These are phyloP conservation scores for Penicillium waksmanii DNA, from an alignment of 495 filamentous ascomycete species.

Conservation along the genomic window DNA sequence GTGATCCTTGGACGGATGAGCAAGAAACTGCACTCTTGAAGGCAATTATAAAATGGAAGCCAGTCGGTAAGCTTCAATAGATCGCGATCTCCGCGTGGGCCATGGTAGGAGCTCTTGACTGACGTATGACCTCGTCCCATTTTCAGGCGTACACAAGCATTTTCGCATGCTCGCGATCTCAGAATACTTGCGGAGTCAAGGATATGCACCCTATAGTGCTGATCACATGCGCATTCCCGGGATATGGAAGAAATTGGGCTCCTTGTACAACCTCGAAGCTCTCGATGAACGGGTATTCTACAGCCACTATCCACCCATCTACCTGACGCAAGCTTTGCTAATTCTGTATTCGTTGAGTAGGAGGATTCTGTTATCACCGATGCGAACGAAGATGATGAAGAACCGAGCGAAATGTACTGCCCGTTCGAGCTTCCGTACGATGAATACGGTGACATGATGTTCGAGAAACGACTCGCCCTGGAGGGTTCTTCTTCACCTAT, in stretches of 20 bases:
- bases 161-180: slow-evolving; percentile 93
- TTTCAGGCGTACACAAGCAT: slow-evolving; percentile 90
- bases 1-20: slow-evolving; percentile 91
- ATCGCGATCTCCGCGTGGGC: neutral
- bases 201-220: slow-evolving; percentile 66
- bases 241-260: slow-evolving; percentile 86
- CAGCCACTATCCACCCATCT: neutral
- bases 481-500: slow-evolving; percentile 61
- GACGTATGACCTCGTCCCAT: neutral
- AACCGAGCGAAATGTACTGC: slow-evolving; percentile 56
- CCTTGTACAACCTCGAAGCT: slow-evolving; percentile 84
- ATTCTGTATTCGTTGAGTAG: slow-evolving; percentile 30
- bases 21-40: slow-evolving; percentile 92
- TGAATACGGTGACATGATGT: slow-evolving; percentile 77
- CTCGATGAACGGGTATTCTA: slow-evolving; percentile 78
- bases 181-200: slow-evolving; percentile 83
- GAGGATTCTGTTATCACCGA: slow-evolving; percentile 58
- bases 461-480: slow-evolving; percentile 64
- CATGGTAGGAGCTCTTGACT: neutral
- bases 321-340: slow-evolving; percentile 3
- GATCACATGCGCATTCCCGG: slow-evolving; percentile 85
- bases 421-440: slow-evolving; percentile 78
- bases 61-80: slow-evolving; percentile 67
- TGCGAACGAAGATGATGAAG: slow-evolving; percentile 63
- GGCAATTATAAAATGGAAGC: slow-evolving; percentile 88